phyloP scores from a whole-genome alignment of 768 basidiomycete species.

The Pleurotus tuber-regium region DNA sequence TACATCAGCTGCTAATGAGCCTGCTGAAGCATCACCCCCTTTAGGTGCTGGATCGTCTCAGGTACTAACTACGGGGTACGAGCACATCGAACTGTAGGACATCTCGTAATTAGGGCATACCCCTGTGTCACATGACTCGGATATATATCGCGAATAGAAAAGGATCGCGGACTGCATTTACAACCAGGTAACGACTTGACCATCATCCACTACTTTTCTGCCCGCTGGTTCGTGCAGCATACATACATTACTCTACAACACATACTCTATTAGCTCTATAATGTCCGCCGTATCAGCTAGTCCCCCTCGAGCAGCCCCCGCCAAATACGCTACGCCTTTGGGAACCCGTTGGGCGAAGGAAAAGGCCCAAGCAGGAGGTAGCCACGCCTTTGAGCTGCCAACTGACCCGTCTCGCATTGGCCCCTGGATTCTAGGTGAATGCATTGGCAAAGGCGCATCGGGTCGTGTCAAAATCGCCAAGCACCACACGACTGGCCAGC shows the following conservation, averaged over 20 bases:
- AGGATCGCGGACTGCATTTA: not conserved
- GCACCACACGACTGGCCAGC: slow-evolving; percentile 81
- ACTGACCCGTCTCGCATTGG: slow-evolving; percentile 86
- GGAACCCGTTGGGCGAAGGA: slow-evolving; percentile 89
- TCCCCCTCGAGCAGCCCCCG: slow-evolving; percentile 70
- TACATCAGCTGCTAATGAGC: not conserved
- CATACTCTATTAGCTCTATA: not conserved
- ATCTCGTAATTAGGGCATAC: not conserved
- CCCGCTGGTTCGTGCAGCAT: slow-evolving; percentile 7
- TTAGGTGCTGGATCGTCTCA: too few relatives aligned
- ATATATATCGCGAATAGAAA: too few relatives aligned
- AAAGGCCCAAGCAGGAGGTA: slow-evolving; percentile 75
- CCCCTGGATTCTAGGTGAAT: slow-evolving; percentile 92
- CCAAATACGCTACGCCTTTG: slow-evolving; percentile 63
- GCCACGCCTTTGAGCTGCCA: slow-evolving; percentile 73
- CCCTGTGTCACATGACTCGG: not conserved
- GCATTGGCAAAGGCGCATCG: slow-evolving; percentile 90
- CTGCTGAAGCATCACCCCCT: too few relatives aligned
- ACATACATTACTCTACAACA: not conserved
- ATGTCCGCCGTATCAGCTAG: slow-evolving; percentile 44
- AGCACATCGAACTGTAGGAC: slow-evolving; percentile 2
- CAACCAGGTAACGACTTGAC: slow-evolving; percentile 2
- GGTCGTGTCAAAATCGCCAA: slow-evolving; percentile 94
- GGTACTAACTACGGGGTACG: not conserved
- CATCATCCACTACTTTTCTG: slow-evolving; percentile 4